Conservation (phyloP, 1,139 yeast species). For the Candida sojae region DNA sequence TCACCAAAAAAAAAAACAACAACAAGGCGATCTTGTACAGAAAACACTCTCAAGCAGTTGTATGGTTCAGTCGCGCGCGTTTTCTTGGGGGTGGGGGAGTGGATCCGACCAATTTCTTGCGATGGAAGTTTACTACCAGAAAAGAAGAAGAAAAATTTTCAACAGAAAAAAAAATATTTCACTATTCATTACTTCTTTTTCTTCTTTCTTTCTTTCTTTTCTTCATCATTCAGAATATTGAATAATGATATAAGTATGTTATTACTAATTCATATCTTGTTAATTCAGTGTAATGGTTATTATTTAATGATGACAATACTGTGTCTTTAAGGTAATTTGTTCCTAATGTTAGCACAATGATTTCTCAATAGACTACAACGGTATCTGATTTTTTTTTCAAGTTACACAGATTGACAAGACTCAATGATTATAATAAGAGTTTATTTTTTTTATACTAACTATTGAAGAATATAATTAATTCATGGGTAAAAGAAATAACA, state of each 20-base stretch:
- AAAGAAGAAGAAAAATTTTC: slow-evolving; percentile 1
- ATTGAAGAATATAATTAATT: slow-evolving; percentile 4
- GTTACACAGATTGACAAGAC: neutral
- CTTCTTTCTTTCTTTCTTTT: neutral
- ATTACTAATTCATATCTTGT: neutral
- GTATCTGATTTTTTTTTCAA: slow-evolving; percentile 70
- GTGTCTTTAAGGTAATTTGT: slow-evolving; percentile 50
- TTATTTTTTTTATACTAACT: slow-evolving; percentile 17
- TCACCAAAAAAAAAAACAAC: neutral
- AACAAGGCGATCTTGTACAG: neutral
- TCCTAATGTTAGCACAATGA: slow-evolving; percentile 70
- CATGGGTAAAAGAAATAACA: slow-evolving; percentile 20
- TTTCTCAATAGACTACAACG: slow-evolving; percentile 98
- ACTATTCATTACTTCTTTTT: neutral
- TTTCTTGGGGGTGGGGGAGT: too few species aligned
- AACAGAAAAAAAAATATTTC: neutral
- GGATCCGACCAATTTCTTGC: too few species aligned
- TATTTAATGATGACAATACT: slow-evolving; percentile 43
- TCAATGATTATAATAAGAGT: neutral
- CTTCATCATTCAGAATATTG: neutral
- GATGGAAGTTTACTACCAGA: neutral
- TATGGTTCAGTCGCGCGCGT: neutral
- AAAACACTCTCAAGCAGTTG: too few species aligned
- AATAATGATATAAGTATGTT: slow-evolving; percentile 4
- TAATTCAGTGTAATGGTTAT: slow-evolving; percentile 5